Conservation (phyloP, 805 yeast genomes). For the Yamadazyma sp. region DNA sequence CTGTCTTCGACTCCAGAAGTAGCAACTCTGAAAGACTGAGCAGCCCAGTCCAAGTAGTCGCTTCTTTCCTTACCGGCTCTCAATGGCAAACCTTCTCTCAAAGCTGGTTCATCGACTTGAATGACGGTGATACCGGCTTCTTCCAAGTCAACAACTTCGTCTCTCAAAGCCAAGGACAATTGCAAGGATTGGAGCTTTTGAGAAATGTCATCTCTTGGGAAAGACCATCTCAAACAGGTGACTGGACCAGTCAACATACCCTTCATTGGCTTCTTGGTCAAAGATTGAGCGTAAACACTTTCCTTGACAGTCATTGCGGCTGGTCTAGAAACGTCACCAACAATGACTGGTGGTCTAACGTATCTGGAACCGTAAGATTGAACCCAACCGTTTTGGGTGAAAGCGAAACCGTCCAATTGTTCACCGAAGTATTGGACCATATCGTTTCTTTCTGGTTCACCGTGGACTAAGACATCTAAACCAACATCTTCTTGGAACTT, state of each 20-base stretch:
- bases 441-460: constrained; percentile 99
- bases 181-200: constrained; percentile 93
- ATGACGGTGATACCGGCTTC: constrained; percentile 97
- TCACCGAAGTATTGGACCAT: constrained; percentile 99
- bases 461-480: constrained; percentile 97
- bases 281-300: constrained; percentile 97
- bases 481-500: constrained; percentile 99
- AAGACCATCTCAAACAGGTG: constrained; percentile 99
- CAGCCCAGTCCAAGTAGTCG: constrained; percentile 98
- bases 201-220: constrained; percentile 98
- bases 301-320: constrained; percentile 98
- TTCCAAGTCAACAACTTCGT: constrained; percentile 97
- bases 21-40: constrained; percentile 98
- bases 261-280: constrained; percentile 94
- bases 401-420: constrained; percentile 96
- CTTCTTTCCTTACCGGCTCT: constrained; percentile 97
- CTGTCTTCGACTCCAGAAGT: constrained; percentile 94
- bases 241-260: constrained; percentile 99
- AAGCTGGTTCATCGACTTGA: constrained; percentile 99
- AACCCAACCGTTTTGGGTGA: constrained; percentile 99
- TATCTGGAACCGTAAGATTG: constrained; percentile 99
- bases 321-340: constrained; percentile 99
- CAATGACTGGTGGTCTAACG: constrained; percentile 99
- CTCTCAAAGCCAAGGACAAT: constrained; percentile 96
- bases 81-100: constrained; percentile 99